Conservation (phyloP, 106 monocot species). For the Acanthochlamys bracteata region DNA sequence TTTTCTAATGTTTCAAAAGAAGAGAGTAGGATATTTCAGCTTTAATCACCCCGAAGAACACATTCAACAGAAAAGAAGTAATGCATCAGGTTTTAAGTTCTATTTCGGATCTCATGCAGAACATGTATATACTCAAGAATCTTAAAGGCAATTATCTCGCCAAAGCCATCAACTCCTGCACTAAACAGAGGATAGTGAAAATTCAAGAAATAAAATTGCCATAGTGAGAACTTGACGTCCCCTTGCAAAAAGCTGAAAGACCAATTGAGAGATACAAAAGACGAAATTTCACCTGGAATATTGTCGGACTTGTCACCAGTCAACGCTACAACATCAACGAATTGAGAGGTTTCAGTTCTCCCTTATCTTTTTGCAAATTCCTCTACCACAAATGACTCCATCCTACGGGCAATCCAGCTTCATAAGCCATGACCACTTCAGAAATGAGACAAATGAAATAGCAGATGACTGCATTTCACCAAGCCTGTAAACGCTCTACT, state of each 20-base stretch:
- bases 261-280: background rate
- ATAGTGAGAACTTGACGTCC: background rate
- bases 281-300: slow-evolving; percentile 61
- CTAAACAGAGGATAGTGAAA: slow-evolving; percentile 5
- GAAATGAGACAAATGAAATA: background rate
- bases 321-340: slow-evolving; percentile 80
- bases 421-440: background rate
- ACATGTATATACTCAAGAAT: background rate
- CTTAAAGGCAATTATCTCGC: slow-evolving; percentile 41
- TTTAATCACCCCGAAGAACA: too few species aligned
- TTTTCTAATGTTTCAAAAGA: too few species aligned
- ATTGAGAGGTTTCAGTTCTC: slow-evolving; percentile 61
- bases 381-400: slow-evolving; percentile 94
- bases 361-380: slow-evolving; percentile 82
- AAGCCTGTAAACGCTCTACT: too few species aligned
- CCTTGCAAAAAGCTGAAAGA: background rate
- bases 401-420: slow-evolving; percentile 44
- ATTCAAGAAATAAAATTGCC: background rate
- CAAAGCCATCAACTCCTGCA: slow-evolving; percentile 84
- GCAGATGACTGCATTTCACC: background rate
- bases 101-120: background rate
- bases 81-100: background rate
- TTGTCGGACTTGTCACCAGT: slow-evolving; percentile 79
- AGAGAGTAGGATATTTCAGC: too few species aligned
- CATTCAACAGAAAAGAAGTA: too few species aligned